Conservation (phyloP, 2,329 filamentous ascomycete species). For the Aaosphaeria arxii region DNA sequence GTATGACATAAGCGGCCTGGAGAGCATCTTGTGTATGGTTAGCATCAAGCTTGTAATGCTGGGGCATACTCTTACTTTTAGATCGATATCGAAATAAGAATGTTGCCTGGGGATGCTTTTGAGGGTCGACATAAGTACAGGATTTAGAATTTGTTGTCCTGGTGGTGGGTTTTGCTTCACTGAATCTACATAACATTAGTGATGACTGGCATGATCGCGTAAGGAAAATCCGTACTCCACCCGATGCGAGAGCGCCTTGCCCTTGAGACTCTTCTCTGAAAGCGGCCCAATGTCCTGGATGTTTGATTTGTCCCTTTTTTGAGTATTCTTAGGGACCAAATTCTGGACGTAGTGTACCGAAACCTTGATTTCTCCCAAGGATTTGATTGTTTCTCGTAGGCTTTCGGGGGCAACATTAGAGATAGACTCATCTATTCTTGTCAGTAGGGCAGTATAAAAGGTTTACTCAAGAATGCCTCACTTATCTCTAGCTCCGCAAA, state of each 20-base stretch:
- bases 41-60: not conserved
- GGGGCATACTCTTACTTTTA: constrained; percentile 4
- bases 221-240: constrained; percentile 4
- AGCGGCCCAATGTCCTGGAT: constrained; percentile 13
- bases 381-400: not conserved
- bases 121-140: not conserved
- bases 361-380: not conserved
- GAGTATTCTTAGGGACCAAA: not conserved
- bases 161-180: not conserved
- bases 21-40: constrained; percentile 3
- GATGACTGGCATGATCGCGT: not conserved
- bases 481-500: not conserved
- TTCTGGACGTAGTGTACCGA: not conserved
- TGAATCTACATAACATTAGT: not conserved
- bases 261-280: constrained; percentile 15
- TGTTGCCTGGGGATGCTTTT: constrained; percentile 6
- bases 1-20: constrained; percentile 20
- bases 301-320: constrained; percentile 5
- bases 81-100: constrained; percentile 21
- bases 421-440: not conserved
- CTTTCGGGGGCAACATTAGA: not conserved
- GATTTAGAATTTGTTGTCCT: not conserved
- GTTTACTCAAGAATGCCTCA: not conserved
- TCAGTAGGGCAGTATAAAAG: not conserved
- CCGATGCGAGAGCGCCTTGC: constrained; percentile 7